Evolutionary conservation across 768 basidiomycete species (phyloP).

Genomic region (Paxillus rubicundulus): DNA sequence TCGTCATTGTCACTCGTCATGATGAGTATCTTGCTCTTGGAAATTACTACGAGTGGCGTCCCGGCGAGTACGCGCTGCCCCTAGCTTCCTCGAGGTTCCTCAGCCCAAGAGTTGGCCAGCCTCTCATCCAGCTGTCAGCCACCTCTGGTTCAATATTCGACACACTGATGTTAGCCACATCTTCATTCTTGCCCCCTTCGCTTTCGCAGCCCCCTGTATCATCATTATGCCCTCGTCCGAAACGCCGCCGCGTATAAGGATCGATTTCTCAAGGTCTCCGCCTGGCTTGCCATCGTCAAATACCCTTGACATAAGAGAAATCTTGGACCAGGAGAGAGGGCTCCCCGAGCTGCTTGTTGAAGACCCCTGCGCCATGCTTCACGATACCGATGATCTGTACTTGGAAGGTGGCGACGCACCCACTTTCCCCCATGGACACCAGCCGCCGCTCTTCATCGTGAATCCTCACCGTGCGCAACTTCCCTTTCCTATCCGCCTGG

Average conservation of each 20-base stretch:
- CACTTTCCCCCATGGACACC: slow-evolving; percentile 30
- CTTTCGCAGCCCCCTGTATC: slow-evolving; percentile 5
- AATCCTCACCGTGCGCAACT: slow-evolving; percentile 21
- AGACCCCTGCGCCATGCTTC: slow-evolving; percentile 11
- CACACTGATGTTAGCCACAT: slow-evolving; percentile 4
- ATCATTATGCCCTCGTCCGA: slow-evolving; percentile 17
- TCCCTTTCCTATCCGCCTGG: slow-evolving; percentile 19
- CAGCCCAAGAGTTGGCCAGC: slow-evolving; percentile 16
- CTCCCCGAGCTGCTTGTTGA: slow-evolving; percentile 22
- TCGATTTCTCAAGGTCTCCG: slow-evolving; percentile 11
- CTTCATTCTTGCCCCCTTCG: slow-evolving; percentile 4
- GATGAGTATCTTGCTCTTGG: not conserved
- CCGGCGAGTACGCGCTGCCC: too few relatives aligned
- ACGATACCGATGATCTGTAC: slow-evolving; percentile 10
- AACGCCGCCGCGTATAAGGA: slow-evolving; percentile 22
- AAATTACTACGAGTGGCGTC: not conserved
- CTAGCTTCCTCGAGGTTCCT: not conserved
- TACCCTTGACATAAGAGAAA: slow-evolving; percentile 28
- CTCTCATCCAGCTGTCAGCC: slow-evolving; percentile 22
- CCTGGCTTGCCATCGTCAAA: slow-evolving; percentile 16
- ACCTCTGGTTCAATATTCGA: slow-evolving; percentile 3
- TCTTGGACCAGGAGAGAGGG: slow-evolving; percentile 11
- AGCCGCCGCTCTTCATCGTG: slow-evolving; percentile 29
- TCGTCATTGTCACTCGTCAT: not conserved
- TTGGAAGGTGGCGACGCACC: slow-evolving; percentile 22